These are phyloP conservation scores for Vaccinium vitisidaea DNA, from an alignment of 148 eudicot genomes.

Conservation along the genomic window DNA sequence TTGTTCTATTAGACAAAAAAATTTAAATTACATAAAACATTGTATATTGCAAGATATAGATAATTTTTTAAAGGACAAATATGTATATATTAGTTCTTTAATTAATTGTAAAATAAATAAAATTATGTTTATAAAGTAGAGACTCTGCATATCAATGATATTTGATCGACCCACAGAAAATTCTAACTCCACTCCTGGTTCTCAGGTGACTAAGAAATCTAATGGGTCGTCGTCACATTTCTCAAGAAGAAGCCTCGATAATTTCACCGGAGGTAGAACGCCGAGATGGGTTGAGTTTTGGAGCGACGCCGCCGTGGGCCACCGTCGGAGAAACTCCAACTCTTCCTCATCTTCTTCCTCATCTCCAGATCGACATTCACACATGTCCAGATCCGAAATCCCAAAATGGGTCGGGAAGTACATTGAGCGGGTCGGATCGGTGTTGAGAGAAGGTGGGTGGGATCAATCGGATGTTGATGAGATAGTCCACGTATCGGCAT, in stretches of 20 bases:
- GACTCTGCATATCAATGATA: no score
- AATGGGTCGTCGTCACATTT: conserved; percentile 24
- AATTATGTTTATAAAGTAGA: no score
- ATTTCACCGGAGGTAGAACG: conserved; percentile 24
- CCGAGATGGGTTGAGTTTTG: conserved; percentile 78
- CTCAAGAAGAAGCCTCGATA: conserved; percentile 47
- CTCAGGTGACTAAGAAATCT: conserved; percentile 21
- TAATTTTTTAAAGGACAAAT: no score
- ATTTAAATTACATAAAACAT: no score
- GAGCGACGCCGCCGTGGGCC: conserved; percentile 60
- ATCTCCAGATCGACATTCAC: conserved; percentile 66
- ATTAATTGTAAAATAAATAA: no score
- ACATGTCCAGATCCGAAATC: conserved; percentile 43
- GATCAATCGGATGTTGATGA: conserved; percentile 74
- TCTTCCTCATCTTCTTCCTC: conserved; percentile 45
- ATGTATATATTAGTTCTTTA: no score
- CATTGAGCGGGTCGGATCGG: conserved; percentile 68
- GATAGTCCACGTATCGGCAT: conserved; percentile 71
- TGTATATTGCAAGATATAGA: no score
- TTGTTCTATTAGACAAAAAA: no score
- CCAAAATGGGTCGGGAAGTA: conserved; percentile 78
- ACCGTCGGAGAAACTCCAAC: conserved; percentile 56
- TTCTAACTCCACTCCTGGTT: background rate
- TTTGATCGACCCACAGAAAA: background rate
- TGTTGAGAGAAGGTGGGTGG: conserved; percentile 82